phyloP scores from a whole-genome alignment of 179 eudicot species.

The Kewa caespitosa region DNA sequence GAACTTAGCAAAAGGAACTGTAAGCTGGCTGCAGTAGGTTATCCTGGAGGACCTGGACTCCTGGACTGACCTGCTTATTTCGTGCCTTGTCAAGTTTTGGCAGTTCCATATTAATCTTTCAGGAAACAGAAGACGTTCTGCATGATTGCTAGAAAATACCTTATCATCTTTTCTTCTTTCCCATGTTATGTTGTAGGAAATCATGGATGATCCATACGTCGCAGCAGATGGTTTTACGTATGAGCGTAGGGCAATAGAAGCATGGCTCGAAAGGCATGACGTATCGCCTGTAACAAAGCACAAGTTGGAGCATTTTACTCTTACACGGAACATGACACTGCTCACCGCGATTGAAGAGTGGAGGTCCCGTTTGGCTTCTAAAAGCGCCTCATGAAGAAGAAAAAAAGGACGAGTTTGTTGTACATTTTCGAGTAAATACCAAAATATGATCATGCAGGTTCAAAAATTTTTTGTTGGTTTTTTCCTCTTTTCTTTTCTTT shows the following conservation, averaged over 20 bases:
- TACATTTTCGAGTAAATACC: no score
- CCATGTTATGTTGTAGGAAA: slow-evolving; percentile 44
- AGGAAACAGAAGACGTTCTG: not conserved
- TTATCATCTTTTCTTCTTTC: not conserved
- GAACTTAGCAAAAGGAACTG: no score
- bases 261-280: slow-evolving; percentile 62
- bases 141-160: not conserved
- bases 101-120: not conserved
- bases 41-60: no score
- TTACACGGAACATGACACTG: slow-evolving; percentile 65
- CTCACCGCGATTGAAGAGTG: slow-evolving; percentile 75
- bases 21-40: no score
- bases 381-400: slow-evolving; percentile 14
- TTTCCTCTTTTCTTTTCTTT: slow-evolving; percentile 11
- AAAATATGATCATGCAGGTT: not conserved
- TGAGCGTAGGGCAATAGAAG: slow-evolving; percentile 68
- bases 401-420: no score
- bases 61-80: no score
- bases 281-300: slow-evolving; percentile 69
- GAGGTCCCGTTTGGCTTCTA: slow-evolving; percentile 40
- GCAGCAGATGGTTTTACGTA: slow-evolving; percentile 90
- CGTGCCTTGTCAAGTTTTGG: no score
- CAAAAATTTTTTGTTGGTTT: slow-evolving; percentile 18
- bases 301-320: slow-evolving; percentile 47
- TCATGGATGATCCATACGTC: slow-evolving; percentile 75